These are phyloP conservation scores for Cercophora samala DNA, from an alignment of 495 filamentous ascomycete genomes.

Conservation along the genomic window DNA sequence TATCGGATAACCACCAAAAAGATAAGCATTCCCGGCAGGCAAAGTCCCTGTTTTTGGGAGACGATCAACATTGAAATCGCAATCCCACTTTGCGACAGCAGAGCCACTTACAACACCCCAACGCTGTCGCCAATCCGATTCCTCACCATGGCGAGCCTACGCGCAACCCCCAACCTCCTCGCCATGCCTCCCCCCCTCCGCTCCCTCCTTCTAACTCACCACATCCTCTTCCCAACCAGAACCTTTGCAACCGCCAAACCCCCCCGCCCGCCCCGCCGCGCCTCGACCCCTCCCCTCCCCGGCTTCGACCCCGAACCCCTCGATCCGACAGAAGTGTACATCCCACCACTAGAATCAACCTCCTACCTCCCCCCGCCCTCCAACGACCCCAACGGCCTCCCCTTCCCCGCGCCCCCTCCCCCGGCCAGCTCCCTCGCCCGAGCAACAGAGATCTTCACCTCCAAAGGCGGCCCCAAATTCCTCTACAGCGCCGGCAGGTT, in stretches of 20 bases:
- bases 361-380: conserved; percentile 35
- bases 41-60: neutral
- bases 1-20: neutral
- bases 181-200: conserved; percentile 22
- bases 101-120: neutral
- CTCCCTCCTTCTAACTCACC: conserved; percentile 14
- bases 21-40: neutral
- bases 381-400: conserved; percentile 32
- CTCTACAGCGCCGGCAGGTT: conserved; percentile 71
- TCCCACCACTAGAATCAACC: conserved; percentile 12
- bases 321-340: neutral
- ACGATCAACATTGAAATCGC: neutral
- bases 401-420: conserved; percentile 20
- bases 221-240: neutral
- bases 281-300: neutral
- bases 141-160: neutral
- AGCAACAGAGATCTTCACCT: conserved; percentile 62
- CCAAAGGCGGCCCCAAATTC: conserved; percentile 54
- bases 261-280: conserved; percentile 8
- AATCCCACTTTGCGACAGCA: neutral
- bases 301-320: conserved; percentile 1
- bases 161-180: conserved; percentile 4
- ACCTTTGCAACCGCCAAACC: conserved; percentile 2
- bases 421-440: conserved; percentile 18
- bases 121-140: neutral